phyloP scores from a whole-genome alignment of 1,284 basidiomycete genomes.

The Cutaneotrichosporon cutaneum region DNA sequence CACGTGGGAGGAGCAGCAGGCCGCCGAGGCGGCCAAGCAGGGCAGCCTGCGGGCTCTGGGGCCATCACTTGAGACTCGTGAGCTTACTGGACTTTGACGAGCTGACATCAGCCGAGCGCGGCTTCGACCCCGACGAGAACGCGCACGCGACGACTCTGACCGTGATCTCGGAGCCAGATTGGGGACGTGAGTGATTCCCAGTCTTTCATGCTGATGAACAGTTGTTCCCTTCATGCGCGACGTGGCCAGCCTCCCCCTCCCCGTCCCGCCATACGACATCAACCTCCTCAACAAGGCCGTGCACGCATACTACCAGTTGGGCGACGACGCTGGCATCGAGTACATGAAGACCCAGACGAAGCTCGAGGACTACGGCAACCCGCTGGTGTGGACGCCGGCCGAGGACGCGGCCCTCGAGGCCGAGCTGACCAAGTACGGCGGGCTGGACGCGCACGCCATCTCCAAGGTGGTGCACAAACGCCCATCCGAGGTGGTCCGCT shows the following conservation, averaged over 20 bases:
- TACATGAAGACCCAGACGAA: constrained; percentile 32
- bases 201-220: constrained; percentile 13
- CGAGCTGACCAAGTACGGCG: constrained; percentile 45
- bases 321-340: constrained; percentile 33
- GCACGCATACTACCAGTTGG: constrained; percentile 31
- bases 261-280: constrained; percentile 43
- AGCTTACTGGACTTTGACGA: constrained; percentile 1
- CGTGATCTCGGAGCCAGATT: constrained; percentile 34
- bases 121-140: constrained; percentile 39
- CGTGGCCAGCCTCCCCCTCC: constrained; percentile 32
- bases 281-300: constrained; percentile 39
- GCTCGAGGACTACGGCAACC: constrained; percentile 37
- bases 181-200: constrained; percentile 36
- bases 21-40: constrained; percentile 26
- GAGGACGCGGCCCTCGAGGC: constrained; percentile 37
- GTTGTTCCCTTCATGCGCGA: constrained; percentile 42
- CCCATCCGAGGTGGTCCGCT: constrained; percentile 48
- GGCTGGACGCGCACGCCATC: constrained; percentile 47
- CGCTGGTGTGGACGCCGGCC: constrained; percentile 33
- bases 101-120: constrained; percentile 35
- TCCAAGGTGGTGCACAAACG: constrained; percentile 39
- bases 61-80: constrained; percentile 36
- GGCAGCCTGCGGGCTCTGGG: constrained; percentile 27
- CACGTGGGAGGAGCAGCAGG: constrained; percentile 49
- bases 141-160: constrained; percentile 42